Evolutionary conservation across 306 rosid genomes (phyloP), one percentile per base, ranked within the genome.

Genomic region (Quercus variabilis): DNA sequence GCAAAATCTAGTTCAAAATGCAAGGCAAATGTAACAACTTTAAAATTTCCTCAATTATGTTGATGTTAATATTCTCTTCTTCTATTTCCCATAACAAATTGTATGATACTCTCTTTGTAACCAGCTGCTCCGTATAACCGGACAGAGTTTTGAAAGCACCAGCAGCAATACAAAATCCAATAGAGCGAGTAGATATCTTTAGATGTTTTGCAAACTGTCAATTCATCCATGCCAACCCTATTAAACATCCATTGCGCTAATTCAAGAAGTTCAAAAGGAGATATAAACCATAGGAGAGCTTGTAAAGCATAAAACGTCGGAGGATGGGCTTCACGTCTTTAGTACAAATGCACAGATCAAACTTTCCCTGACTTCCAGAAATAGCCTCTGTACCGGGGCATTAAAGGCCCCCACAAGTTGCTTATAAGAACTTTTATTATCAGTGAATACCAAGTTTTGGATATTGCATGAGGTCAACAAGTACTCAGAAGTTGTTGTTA

Each of bases 251-350:
- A 92, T 77, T 80, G 87, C 64, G 87, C 97, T 63, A 92, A 81
- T 85, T 90, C 92, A 86, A 94, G 92, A 69, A 94, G 90, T 79
- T 85, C 78, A 78, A 92, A 85, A 35, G 99, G 97, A 79, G 94
- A 87, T 80, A 92, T 64, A 83, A 86, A 94, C 60, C 26, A 73
- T 75, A 64, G 78, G 84, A 92, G 74, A 56, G 89, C 85, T 59
- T 89, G 91, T 49, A 92, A 74, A 57, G 91, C 76, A 83, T 71
- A 78, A 57, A 87, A 68, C 13, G 77, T 71, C 62, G 85, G 91
- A 87, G 86, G 79, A 91, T 83, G 28, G 84, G 89, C 41, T 28
- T 75, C 74, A 74, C 28, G 83, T 90, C 87, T 80, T 82, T 83
- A 1, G 82, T 74, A 74, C 64, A 12, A 78, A 87, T 51, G 71